A percentile compares a stretch with the other conserved stretches of the same genome.
phyloP scores from a whole-genome alignment of 495 filamentous ascomycete genomes.

The Aspergillus sclerotiicarbonarius region DNA sequence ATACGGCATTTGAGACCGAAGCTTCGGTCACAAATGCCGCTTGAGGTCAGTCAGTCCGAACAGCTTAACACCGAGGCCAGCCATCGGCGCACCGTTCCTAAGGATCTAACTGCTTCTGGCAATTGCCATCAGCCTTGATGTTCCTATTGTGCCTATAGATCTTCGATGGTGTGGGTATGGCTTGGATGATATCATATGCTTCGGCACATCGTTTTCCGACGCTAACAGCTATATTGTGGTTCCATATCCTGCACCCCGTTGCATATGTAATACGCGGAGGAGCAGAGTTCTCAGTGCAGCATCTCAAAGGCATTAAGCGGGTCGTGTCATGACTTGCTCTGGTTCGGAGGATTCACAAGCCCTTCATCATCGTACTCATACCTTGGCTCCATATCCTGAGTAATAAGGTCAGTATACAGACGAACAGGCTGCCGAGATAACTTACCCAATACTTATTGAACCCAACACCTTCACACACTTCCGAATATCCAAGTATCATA shows the following conservation, averaged over 20 bases:
- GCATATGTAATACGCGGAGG: too few species aligned
- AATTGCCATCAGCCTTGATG: neutral
- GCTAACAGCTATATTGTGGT: neutral
- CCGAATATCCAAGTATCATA: constrained; percentile 33
- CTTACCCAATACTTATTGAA: constrained; percentile 43
- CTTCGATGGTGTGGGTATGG: neutral
- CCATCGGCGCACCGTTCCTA: neutral
- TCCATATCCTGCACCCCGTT: neutral
- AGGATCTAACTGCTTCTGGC: too few species aligned
- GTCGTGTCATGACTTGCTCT: neutral
- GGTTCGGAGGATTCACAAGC: constrained; percentile 4
- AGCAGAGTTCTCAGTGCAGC: too few species aligned
- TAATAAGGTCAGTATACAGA: constrained; percentile 3
- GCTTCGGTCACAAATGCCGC: neutral
- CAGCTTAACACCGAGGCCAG: neutral
- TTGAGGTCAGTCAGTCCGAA: neutral
- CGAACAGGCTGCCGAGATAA: neutral
- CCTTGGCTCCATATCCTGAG: constrained; percentile 21
- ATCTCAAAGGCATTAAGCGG: too few species aligned
- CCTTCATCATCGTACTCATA: constrained; percentile 22
- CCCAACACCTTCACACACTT: constrained; percentile 42
- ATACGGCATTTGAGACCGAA: neutral
- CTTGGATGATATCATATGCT: neutral
- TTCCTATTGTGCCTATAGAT: neutral
- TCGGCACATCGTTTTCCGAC: neutral